Base-by-base conservation (phyloP, 1,284 basidiomycete genomes). In the Ceratorhiza oryzae-sativae region DNA sequence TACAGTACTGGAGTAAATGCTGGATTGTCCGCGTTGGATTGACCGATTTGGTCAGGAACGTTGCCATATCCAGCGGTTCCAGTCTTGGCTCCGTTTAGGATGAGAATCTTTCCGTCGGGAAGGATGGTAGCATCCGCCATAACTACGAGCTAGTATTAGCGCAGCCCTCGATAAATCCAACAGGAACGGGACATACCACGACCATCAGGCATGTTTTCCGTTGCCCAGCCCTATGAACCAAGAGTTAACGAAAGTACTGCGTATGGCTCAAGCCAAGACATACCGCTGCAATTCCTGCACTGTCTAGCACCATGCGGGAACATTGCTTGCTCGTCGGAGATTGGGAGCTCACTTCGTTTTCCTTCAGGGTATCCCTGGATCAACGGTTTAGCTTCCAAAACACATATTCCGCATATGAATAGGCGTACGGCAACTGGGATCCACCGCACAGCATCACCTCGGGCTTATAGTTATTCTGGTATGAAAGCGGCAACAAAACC, bases 51-150 rank as follows among this genome's bases (percentile, higher is more conserved):
- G 77, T 85, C 80, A 70, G 82, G 79, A 72, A 92, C 90, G 77
- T 95, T 95, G n/a, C 90, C 90, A 77, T 94, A 95, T 51, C 93
- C 94, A 46, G 92, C 90, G 67, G 92, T 89, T 0, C 93, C 93
- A 15, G 86, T 84, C 36, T 83, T 83, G 1, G 87, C 93, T 12
- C 91, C 92, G 77, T 94, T 94, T 73, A 93, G 84, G 78, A 94
- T 86, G 59, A 94, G 75, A 30, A 94, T 82, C 72, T 90, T 80
- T 34, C 93, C 94, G 34, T 88, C 91, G 1, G 94, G 94, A 41
- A 94, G 87, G 20, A 94, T 84, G 27, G 96, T 73, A 15, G 88
- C 87, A 77, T 94, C 91, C 0, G 87, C 86, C 93, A 94, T 94
- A 13, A 86, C 84, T 65, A 25, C 23, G 3, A 45, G n/a, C n/a